Percentiles rank a stretch among this genome's conserved stretches.
Evolutionary conservation across 2,329 filamentous ascomycete species (phyloP).

Genomic region (Pyrenophora graminea): DNA sequence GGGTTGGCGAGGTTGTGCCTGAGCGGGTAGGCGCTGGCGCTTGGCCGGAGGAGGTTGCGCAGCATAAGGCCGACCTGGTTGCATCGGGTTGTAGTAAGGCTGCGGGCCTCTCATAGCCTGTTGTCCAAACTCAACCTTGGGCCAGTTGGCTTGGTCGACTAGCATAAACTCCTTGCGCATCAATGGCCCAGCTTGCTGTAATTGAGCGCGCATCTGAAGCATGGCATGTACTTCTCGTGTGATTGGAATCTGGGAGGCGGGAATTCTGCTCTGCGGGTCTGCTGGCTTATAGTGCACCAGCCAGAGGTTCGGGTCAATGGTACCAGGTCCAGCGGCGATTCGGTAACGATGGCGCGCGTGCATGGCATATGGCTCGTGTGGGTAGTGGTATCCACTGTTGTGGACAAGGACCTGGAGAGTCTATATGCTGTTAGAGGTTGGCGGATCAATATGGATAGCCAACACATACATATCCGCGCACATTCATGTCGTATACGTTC

Average conservation of each 20-base stretch:
- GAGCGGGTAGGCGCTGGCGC: conserved; percentile 47
- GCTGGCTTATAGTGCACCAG: conserved; percentile 86
- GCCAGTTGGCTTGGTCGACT: conserved; percentile 87
- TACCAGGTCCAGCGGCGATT: conserved; percentile 71
- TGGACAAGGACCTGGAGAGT: conserved; percentile 88
- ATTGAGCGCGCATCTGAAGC: conserved; percentile 63
- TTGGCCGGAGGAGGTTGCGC: conserved; percentile 53
- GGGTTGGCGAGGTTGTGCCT: conserved; percentile 51
- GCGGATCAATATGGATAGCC: background rate
- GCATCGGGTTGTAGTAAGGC: conserved; percentile 44
- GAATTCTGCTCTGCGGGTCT: conserved; percentile 73
- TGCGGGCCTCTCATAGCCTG: conserved; percentile 32
- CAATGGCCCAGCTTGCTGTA: conserved; percentile 72
- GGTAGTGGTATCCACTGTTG: conserved; percentile 76
- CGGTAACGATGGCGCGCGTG: conserved; percentile 87
- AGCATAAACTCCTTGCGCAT: conserved; percentile 96
- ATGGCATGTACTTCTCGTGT: conserved; percentile 62
- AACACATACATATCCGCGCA: conserved; percentile 65
- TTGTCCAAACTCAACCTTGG: conserved; percentile 73
- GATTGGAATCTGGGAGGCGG: conserved; percentile 68
- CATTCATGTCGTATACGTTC: conserved; percentile 74
- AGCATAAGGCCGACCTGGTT: conserved; percentile 39
- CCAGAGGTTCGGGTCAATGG: conserved; percentile 82
- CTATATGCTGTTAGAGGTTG: conserved; percentile 53
- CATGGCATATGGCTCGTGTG: conserved; percentile 70